phyloP scores from a whole-genome alignment of 371 early-diverging fungal genomes.

The Batkoa obscura region DNA sequence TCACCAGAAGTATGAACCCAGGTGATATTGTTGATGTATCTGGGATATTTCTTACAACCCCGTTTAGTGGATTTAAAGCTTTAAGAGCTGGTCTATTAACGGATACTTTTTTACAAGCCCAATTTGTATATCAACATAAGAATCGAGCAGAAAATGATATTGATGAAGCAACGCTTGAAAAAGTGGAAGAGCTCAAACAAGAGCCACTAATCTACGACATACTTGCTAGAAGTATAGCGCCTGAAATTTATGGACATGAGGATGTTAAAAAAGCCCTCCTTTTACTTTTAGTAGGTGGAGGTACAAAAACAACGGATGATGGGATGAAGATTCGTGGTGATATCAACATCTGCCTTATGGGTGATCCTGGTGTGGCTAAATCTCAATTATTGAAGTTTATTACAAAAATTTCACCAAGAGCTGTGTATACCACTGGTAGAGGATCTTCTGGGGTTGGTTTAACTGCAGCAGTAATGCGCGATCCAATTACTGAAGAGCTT shows the following conservation, averaged over 20 bases:
- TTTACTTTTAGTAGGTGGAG: slow-evolving; percentile 78
- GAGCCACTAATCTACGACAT: slow-evolving; percentile 64
- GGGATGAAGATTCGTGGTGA: slow-evolving; percentile 91
- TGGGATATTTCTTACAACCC: slow-evolving; percentile 89
- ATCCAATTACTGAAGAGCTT: slow-evolving; percentile 73
- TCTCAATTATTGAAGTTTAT: slow-evolving; percentile 80
- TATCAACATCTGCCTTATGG: slow-evolving; percentile 94
- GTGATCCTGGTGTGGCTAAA: slow-evolving; percentile 97
- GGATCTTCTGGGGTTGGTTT: slow-evolving; percentile 92
- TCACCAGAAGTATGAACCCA: slow-evolving; percentile 68
- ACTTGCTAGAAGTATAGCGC: slow-evolving; percentile 87
- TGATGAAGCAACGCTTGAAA: slow-evolving; percentile 32
- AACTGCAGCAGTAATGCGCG: slow-evolving; percentile 75
- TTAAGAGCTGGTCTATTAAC: slow-evolving; percentile 87
- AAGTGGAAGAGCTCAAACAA: slow-evolving; percentile 35
- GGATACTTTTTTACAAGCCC: slow-evolving; percentile 88
- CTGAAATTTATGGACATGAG: slow-evolving; percentile 93
- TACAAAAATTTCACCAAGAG: slow-evolving; percentile 67
- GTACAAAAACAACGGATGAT: slow-evolving; percentile 62
- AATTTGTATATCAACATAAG: slow-evolving; percentile 67
- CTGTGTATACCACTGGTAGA: slow-evolving; percentile 85
- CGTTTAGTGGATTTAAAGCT: slow-evolving; percentile 85
- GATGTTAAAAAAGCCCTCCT: slow-evolving; percentile 89
- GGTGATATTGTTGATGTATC: slow-evolving; percentile 81
- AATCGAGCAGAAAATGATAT: slow-evolving; percentile 30